These are phyloP conservation scores for Capsaspora owczarzaki DNA, from an alignment of 78 protist species.

Conservation along the genomic window DNA sequence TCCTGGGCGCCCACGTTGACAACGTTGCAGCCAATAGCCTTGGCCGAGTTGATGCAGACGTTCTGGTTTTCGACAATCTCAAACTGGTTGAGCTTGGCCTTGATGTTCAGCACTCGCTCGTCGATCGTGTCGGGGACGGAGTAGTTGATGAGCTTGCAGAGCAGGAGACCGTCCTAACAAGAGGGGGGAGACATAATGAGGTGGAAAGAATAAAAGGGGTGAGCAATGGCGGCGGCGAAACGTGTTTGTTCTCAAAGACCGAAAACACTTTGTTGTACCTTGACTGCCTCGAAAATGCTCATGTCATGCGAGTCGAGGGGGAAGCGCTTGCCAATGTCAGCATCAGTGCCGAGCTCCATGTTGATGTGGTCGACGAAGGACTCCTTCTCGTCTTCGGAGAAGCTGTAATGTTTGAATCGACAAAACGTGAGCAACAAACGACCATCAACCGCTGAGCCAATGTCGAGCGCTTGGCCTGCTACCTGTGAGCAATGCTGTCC, in stretches of 20 bases:
- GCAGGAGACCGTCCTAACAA: slow-evolving; percentile 40
- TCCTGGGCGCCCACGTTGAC: slow-evolving; percentile 82
- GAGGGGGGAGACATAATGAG: slow-evolving; percentile 2
- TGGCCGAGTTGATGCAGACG: slow-evolving; percentile 75
- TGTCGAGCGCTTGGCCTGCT: no score
- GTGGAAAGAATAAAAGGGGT: slow-evolving; percentile 8
- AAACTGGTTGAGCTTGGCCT: slow-evolving; percentile 32
- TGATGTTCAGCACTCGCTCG: slow-evolving; percentile 81
- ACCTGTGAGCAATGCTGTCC: not conserved
- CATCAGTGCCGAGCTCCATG: slow-evolving; percentile 41
- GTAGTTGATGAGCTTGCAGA: slow-evolving; percentile 77
- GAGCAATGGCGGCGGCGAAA: slow-evolving; percentile 49
- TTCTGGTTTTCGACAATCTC: slow-evolving; percentile 29
- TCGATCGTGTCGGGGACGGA: slow-evolving; percentile 83
- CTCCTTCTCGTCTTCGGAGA: no score
- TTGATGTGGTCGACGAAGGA: slow-evolving; percentile 53
- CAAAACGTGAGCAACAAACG: no score
- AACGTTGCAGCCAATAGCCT: slow-evolving; percentile 76
- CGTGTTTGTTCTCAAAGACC: slow-evolving; percentile 62
- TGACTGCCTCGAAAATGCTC: no score
- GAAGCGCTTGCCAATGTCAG: slow-evolving; percentile 30
- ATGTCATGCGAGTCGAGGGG: not conserved
- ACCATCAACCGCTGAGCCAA: not conserved
- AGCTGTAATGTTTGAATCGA: no score
- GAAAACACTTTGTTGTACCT: slow-evolving; percentile 29